A percentile compares a stretch with the other conserved stretches of the same genome.
These are phyloP conservation scores for Pichia sp. DNA, from an alignment of 1,139 yeast species.

Conservation along the genomic window DNA sequence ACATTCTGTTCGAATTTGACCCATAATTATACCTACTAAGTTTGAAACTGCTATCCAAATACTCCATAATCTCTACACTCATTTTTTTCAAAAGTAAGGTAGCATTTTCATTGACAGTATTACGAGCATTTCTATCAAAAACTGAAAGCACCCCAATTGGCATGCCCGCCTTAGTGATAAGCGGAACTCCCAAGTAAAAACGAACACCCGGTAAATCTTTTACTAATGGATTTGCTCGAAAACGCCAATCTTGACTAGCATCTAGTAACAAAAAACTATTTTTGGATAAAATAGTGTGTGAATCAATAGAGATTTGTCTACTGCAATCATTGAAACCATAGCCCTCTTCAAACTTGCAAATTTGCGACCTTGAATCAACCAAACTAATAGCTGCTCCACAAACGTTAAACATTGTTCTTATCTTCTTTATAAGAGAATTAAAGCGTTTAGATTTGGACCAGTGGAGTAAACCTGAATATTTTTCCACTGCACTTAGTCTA, in stretches of 20 bases:
- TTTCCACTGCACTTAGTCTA: slow-evolving; percentile 37
- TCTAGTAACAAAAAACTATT: slow-evolving; percentile 49
- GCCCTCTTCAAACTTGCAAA: slow-evolving; percentile 42
- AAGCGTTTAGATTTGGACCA: slow-evolving; percentile 44
- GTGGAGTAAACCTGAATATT: slow-evolving; percentile 35
- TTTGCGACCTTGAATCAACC: slow-evolving; percentile 41
- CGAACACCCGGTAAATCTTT: slow-evolving; percentile 50
- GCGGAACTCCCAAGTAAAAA: slow-evolving; percentile 60
- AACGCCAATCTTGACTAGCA: slow-evolving; percentile 64
- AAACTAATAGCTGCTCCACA: slow-evolving; percentile 54
- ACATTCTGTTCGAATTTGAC: slow-evolving; percentile 3
- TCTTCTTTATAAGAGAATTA: slow-evolving; percentile 32
- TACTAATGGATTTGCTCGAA: slow-evolving; percentile 52
- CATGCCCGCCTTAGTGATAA: slow-evolving; percentile 32
- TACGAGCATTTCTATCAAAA: slow-evolving; percentile 42
- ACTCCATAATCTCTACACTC: slow-evolving; percentile 38
- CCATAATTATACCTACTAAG: no score
- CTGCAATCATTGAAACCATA: slow-evolving; percentile 45
- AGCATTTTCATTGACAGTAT: slow-evolving; percentile 33
- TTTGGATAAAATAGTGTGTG: slow-evolving; percentile 55
- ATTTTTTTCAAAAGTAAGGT: slow-evolving; percentile 33
- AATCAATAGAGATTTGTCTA: slow-evolving; percentile 52
- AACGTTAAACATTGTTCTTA: slow-evolving; percentile 35
- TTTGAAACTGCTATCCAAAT: slow-evolving; percentile 27
- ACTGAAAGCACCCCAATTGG: slow-evolving; percentile 56